Evolutionary conservation across 129 eudicot genomes (phyloP), one percentile per base, ranked within the genome.

Genomic region (Saussurea involucrata): DNA sequence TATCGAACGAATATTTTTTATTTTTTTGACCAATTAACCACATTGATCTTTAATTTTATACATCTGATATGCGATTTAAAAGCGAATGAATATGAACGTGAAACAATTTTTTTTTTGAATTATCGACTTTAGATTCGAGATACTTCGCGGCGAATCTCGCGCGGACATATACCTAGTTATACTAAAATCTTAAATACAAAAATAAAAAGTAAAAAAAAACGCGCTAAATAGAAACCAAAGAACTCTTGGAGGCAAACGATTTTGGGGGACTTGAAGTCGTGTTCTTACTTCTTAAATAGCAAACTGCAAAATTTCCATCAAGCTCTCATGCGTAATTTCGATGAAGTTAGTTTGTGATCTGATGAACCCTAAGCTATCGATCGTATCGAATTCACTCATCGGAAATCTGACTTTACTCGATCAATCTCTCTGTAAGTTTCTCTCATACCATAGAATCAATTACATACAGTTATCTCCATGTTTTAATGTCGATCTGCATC

Each of bases 401-500:
- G n/a, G 61, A 53, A 53, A n/a, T 18, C 61, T n/a, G 61, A 53
- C 28, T 8, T 60, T 18, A 8, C 1, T 22, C 65, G 11, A 33
- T 10, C 28, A 68, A 68, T 33, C 28, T 33, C 17, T 34, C n/a
- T 33, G 27, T 68, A 68, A 68, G 55, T 68, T 68, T 68, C 15
- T 34, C 72, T 4, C 17, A 4, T 67, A 6, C 27, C 25, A 6
- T 8, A 9, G 0, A 32, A 32, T n/a, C n/a, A n/a, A n/a, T 67
- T 67, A 32, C 5, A 31, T 67, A 31, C 49, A 67, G 18, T 67
- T 21, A 32, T 67, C 53, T 67, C 49, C 49, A 67, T 67, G 72
- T 67, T 68, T 6, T n/a, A 34, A 68, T 18, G 72, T 68, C 27
- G 72, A 68, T 33, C 72, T 33, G 18, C 72, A 68, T 33, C 72